Base-by-base conservation (phyloP, 441 rosid genomes). In the Aleurites moluccanus region DNA sequence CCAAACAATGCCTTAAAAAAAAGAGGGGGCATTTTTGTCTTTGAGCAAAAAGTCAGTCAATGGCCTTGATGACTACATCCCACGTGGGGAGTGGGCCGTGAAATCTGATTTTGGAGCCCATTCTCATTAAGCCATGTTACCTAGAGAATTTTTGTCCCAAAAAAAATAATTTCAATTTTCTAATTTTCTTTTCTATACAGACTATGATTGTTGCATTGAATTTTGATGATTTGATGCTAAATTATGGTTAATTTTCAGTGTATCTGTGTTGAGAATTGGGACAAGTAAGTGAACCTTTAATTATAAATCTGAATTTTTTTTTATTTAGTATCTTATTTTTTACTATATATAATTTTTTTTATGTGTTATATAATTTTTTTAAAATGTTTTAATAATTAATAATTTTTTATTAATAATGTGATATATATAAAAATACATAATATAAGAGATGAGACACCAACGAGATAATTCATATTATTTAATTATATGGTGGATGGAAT, bases 61-160 rank as follows among this genome's bases (percentile, higher is more conserved):
- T 0, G 21, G 10, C 8, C 10, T 27, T 10, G 1, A 14, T 27
- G 53, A 59, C 53, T 40, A 25, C 53, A 44, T 25, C 65, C 40
- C 74, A 59, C 66, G 74, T 70, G 74, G 74, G 42, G 13, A 40
- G 52, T 23, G 74, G 74, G 74, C 18, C 66, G 35, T 42, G 13
- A 70, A 70, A 70, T 70, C 65, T 23, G 65, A 70, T 56, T 13
- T 42, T 70, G 55, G 27, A 40, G 52, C 27, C 64, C 74, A 11
- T 9, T 2, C 3, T 27, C 10, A 27, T 11, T 6, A 1, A 6
- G 27, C 64, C 65, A 70, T 70, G 73, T 70, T 70, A 23, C 74
- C 15, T 25, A 2, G 25, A 23, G 74, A 59, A 70, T 70, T 70
- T 70, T 70, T 70, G 65, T 70, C 73, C 38, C 73, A 20, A 13